Percentiles rank a stretch among this genome's conserved stretches.
phyloP scores from a whole-genome alignment of 2,329 filamentous ascomycete species.

The Emergomyces orientalis region DNA sequence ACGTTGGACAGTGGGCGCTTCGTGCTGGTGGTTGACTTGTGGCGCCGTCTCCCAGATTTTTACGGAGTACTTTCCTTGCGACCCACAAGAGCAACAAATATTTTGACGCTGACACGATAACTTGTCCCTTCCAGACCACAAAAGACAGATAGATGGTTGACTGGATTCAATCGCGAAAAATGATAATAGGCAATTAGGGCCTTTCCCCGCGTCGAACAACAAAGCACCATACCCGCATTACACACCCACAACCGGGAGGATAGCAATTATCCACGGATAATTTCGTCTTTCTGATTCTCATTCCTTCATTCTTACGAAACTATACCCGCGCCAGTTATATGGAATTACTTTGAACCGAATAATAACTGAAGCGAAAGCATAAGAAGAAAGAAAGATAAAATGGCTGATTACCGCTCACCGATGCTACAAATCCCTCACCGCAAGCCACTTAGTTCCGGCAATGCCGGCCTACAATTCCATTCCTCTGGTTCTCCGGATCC shows the following conservation, averaged over 20 bases:
- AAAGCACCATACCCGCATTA: background rate
- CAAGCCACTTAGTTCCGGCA: slow-evolving; percentile 14
- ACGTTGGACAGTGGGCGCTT: background rate
- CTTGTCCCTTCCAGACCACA: background rate
- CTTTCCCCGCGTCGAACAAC: background rate
- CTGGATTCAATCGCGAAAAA: background rate
- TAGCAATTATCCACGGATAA: background rate
- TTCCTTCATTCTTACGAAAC: background rate
- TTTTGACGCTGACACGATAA: background rate
- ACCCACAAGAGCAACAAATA: background rate
- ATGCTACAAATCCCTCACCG: slow-evolving; percentile 15
- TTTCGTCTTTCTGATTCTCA: background rate
- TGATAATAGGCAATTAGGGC: background rate
- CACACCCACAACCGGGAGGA: background rate
- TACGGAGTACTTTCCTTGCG: background rate
- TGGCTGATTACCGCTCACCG: slow-evolving; percentile 18
- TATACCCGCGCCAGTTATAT: background rate
- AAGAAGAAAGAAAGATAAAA: slow-evolving; percentile 1
- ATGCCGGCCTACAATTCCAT: slow-evolving; percentile 17
- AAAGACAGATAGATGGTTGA: background rate
- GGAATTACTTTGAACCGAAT: background rate
- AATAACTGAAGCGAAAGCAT: background rate
- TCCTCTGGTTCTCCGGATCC: slow-evolving; percentile 4
- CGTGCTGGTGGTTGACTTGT: background rate
- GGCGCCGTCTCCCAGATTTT: background rate